phyloP scores from a whole-genome alignment of 306 rosid genomes.

The Pyrus bretschneideri region DNA sequence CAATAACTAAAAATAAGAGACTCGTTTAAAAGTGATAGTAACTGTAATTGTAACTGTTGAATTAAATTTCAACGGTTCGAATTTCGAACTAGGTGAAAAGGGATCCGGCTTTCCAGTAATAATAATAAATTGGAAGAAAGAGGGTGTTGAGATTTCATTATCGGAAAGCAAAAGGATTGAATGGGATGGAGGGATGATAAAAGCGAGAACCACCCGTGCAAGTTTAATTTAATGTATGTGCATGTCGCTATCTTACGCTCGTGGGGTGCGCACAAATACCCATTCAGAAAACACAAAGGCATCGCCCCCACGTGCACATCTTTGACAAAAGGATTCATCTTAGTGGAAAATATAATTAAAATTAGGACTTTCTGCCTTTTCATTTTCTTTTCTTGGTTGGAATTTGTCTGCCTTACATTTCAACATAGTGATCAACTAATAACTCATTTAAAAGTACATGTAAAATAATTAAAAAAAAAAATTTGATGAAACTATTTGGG shows the following conservation, averaged over 20 bases:
- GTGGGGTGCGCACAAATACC: slow-evolving; percentile 48
- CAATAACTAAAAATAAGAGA: too few relatives aligned
- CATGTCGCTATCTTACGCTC: slow-evolving; percentile 51
- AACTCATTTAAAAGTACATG: too few relatives aligned
- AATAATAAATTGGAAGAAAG: not conserved
- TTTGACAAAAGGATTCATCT: slow-evolving; percentile 12
- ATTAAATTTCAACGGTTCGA: too few relatives aligned
- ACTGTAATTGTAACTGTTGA: too few relatives aligned
- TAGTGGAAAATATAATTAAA: not conserved
- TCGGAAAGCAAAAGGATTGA: slow-evolving; percentile 25
- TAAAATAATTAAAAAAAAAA: too few relatives aligned
- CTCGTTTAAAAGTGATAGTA: too few relatives aligned
- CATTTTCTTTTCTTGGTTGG: too few relatives aligned
- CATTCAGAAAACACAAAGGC: slow-evolving; percentile 32
- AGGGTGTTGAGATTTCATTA: slow-evolving; percentile 32
- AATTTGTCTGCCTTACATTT: too few relatives aligned
- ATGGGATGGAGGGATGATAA: not conserved
- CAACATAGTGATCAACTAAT: too few relatives aligned
- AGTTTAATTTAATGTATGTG: slow-evolving; percentile 26
- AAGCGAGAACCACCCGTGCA: slow-evolving; percentile 43
- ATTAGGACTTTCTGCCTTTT: too few relatives aligned
- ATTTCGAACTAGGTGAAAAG: too few relatives aligned
- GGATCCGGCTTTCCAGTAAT: not conserved
- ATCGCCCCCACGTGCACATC: slow-evolving; percentile 59
- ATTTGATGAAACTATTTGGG: too few relatives aligned